Percentiles rank a stretch among this genome's conserved stretches.
Evolutionary conservation across 225 moss, liverwort and hornwort genomes (phyloP).

Genomic region (Antitrichia curtipendula): DNA sequence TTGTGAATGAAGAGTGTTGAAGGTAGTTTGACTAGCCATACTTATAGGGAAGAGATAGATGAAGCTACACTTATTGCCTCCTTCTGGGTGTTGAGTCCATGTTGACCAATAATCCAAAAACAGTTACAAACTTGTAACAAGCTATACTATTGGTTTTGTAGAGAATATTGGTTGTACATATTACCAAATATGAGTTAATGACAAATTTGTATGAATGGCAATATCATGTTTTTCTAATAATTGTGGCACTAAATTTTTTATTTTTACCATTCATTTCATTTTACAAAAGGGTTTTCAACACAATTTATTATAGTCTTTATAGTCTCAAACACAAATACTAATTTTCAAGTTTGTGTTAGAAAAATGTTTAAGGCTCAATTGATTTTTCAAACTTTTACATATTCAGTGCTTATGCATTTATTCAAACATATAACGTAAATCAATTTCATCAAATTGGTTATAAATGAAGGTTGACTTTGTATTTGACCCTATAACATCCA

Average conservation of each 20-base stretch:
- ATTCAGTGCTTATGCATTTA: too few species aligned
- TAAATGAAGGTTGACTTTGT: not conserved
- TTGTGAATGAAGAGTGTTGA: too few species aligned
- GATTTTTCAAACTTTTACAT: too few species aligned
- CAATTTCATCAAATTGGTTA: not conserved
- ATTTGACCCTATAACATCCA: not conserved
- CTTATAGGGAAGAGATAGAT: too few species aligned
- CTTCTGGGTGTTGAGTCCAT: too few species aligned
- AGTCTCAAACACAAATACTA: too few species aligned
- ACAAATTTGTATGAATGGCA: not conserved
- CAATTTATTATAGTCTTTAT: not conserved
- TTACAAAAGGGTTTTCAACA: not conserved
- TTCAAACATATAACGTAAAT: too few species aligned
- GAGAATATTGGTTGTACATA: not conserved
- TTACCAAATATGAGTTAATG: not conserved
- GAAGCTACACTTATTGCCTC: too few species aligned
- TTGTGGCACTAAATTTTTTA: fast-evolving
- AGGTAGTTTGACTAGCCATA: too few species aligned
- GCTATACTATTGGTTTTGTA: fast-evolving
- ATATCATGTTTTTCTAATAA: not conserved
- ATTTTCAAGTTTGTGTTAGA: too few species aligned
- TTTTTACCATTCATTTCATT: not conserved
- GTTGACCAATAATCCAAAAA: too few species aligned
- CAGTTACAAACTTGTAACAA: not conserved
- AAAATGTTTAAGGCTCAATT: too few species aligned